These are phyloP conservation scores for Bonia amplexicaulis DNA, from an alignment of 176 grass and related monocot genomes.

Conservation along the genomic window DNA sequence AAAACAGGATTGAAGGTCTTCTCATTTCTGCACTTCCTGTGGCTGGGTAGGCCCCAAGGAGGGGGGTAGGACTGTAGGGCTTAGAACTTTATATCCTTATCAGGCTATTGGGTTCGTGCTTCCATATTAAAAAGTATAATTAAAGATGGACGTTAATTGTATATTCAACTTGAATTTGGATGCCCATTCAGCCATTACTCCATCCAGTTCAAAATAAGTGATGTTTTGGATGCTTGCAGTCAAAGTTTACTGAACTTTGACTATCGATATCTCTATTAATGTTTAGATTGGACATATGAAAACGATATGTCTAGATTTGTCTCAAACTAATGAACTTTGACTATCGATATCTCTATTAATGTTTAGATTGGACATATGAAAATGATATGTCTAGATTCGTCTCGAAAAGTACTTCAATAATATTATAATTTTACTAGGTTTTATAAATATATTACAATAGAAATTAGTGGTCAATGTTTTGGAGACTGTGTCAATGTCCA, in stretches of 20 bases:
- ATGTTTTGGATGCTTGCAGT: not conserved
- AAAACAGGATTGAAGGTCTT: not conserved
- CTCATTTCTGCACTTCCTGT: not conserved
- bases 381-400: not conserved
- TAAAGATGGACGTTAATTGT: not conserved
- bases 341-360: not conserved
- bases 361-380: not conserved
- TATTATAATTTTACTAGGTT: not conserved
- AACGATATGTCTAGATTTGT: not conserved
- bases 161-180: not conserved
- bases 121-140: not conserved
- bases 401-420: not conserved
- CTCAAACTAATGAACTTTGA: not conserved
- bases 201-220: not conserved
- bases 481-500: not conserved
- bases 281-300: not conserved
- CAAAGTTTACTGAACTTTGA: not conserved
- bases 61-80: not conserved
- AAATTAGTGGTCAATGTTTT: not conserved
- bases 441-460: not conserved
- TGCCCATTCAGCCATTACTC: not conserved
- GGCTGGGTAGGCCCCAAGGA: not conserved
- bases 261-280: not conserved
- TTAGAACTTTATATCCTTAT: constrained; percentile 15
- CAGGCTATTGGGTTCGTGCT: not conserved